Base-by-base conservation (phyloP, 768 basidiomycete genomes). In the Psilocybe subaeruginosa region DNA sequence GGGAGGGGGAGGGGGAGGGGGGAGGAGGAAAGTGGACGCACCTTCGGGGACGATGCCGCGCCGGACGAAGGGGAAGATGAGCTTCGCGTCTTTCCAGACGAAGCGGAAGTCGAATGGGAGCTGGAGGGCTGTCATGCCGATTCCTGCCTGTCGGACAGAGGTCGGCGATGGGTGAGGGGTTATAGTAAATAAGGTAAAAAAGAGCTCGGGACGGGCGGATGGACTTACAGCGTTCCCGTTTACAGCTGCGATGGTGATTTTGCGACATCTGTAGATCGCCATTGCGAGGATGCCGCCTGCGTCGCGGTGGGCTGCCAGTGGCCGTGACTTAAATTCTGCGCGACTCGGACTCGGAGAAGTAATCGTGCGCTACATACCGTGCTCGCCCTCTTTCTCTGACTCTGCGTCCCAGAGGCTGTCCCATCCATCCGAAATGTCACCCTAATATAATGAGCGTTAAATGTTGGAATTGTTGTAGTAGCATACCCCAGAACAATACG, bases 401-500 rank as follows among this genome's bases (percentile, higher is more conserved):
- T 82, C 79, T 30, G 72, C 68, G 0, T 69, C 56, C 74, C 75
- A 79, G 2, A 84, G 68, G 2, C 61, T 52, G 33, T 71, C 71
- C 84, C 85, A 86, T 12, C 85, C 83, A 3, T 68, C 68, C 4
- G 78, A 74, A 31, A 85, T 72, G 59, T 86, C 84, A 4, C 82
- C 84, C 84, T 86, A 0, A 23, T 23, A 59, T 27, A 52, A 17
- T 39, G 39, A 14, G 35, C 33, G 45, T 31, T 37, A 50, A 5
- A 19, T 9, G 1, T 17, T 43, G 9, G 33, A 54, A 23, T 23
- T 23, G 23, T 23, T 48, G 30, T 8, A 4, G 23, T 30, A 41
- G 61, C 80, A 19, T 71, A 85, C 85, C 1, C 85, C 85, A 19
- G 85, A 78, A 65, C 85, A 85, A 63, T 76, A 87, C 0, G 83